A percentile compares a stretch with the other conserved stretches of the same genome.
These are phyloP conservation scores for Uromyces viciae-fabae DNA, from an alignment of 1,284 basidiomycete species.

Conservation along the genomic window DNA sequence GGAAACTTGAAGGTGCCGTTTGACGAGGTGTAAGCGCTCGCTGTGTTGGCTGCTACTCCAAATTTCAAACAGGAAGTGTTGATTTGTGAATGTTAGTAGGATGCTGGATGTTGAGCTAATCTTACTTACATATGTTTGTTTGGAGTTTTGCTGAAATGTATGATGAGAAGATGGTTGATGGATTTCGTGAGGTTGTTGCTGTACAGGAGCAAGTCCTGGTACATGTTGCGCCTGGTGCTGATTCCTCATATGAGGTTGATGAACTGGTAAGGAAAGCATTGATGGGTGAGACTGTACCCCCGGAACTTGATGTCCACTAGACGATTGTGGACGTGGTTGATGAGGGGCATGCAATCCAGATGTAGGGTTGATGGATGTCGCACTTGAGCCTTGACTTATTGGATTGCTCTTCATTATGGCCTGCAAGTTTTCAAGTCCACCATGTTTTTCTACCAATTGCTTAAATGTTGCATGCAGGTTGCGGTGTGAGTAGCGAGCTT, in stretches of 20 bases:
- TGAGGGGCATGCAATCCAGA: background rate
- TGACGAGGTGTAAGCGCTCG: constrained; percentile 8
- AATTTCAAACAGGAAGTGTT: no score
- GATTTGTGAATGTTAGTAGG: constrained; percentile 15
- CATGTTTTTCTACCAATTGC: constrained; percentile 15
- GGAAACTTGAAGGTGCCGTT: constrained; percentile 7
- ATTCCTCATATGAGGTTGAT: constrained; percentile 14
- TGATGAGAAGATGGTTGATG: constrained; percentile 22
- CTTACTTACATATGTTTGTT: constrained; percentile 33
- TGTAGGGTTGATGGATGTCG: background rate
- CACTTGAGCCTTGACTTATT: background rate
- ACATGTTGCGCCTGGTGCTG: constrained; percentile 33
- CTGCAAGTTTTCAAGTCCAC: background rate
- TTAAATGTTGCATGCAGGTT: background rate
- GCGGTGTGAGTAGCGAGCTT: constrained; percentile 8
- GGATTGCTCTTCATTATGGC: background rate
- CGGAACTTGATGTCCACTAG: constrained; percentile 18
- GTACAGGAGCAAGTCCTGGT: constrained; percentile 6
- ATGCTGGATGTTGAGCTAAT: background rate
- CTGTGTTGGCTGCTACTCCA: constrained; percentile 25
- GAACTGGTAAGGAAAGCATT: background rate
- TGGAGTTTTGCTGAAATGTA: background rate
- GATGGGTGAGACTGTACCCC: background rate
- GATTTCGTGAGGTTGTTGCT: constrained; percentile 24
- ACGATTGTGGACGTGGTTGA: constrained; percentile 33